Evolutionary conservation across 345 rosid species (phyloP), one percentile per base, ranked within the genome.

Genomic region (Geranium brycei): DNA sequence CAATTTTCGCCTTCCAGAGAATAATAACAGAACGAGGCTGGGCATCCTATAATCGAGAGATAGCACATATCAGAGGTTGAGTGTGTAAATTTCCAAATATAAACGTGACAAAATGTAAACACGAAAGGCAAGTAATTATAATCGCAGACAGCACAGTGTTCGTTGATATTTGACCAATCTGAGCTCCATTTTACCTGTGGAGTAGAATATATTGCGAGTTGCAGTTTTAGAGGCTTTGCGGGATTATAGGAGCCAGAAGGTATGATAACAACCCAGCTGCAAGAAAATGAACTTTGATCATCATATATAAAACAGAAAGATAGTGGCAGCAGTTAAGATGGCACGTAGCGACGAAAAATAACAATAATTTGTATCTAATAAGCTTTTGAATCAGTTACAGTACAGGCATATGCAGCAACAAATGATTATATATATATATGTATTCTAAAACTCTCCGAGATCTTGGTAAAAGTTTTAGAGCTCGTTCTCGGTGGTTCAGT

Each of bases 251-350:
- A 83, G 71, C 97, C 97, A 23, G 83, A 82, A 10, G 99, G 99
- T 66, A 82, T 76, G 64, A 95, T 58, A 65, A 82, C 97, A 61
- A 83, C 97, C 97, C 99, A 95, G 62, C 96, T 95, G 85, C 73
- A 72, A 66, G 28, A 69, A 64, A 57, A 59, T 11, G 18, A 0
- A 66, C 18, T n/a, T 56, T 14, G 16, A 23, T 19, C 35, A 51
- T 13, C 56, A 11, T 10, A 47, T 47, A 47, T 47, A 6, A 47
- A 47, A 13, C 53, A 47, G 14, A 47, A 13, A 6, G 53, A 47
- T 11, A 47, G 53, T 2, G 13, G 11, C 13, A 47, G 11, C 15
- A 47, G 14, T 47, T 11, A 11, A 47, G 53, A 47, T 47, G 53
- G 53, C 53, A 10, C 15, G 15, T 47, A 2, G 15, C 53, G 11